A percentile compares a stretch with the other conserved stretches of the same genome.
Evolutionary conservation across 2,329 filamentous ascomycete species (phyloP).

Genomic region (Diaporthe amygdali): DNA sequence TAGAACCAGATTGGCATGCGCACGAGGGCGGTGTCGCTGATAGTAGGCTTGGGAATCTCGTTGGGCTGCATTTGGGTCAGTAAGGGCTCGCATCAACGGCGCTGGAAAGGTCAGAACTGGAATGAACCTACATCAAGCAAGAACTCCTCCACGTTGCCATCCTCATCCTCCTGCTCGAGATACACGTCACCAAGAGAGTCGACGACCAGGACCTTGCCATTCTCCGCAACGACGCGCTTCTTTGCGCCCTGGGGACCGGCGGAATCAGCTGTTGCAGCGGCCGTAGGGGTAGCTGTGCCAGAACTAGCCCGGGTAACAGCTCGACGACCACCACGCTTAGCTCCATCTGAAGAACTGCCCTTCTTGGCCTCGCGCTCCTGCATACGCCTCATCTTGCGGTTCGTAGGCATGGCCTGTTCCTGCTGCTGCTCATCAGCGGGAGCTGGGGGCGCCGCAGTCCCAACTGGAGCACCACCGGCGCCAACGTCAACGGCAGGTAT

Average conservation of each 20-base stretch:
- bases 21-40: constrained; percentile 83
- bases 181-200: constrained; percentile 93
- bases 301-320: constrained; percentile 42
- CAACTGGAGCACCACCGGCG: constrained; percentile 35
- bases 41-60: constrained; percentile 77
- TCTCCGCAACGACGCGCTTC: constrained; percentile 90
- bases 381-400: constrained; percentile 85
- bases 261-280: constrained; percentile 54
- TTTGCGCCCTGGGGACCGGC: constrained; percentile 74
- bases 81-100: not conserved
- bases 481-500: constrained; percentile 67
- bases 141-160: constrained; percentile 82
- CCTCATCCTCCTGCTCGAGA: constrained; percentile 88
- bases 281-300: constrained; percentile 59
- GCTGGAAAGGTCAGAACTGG: too few species aligned
- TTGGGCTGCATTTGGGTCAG: constrained; percentile 60
- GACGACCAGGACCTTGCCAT: constrained; percentile 93
- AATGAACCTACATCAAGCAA: constrained; percentile 78
- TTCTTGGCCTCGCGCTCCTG: constrained; percentile 86
- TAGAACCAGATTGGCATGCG: constrained; percentile 79
- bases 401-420: constrained; percentile 62
- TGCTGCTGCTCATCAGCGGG: constrained; percentile 49
- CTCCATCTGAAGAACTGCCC: constrained; percentile 61
- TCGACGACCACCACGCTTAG: constrained; percentile 41
- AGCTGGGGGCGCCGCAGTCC: constrained; percentile 42